Evolutionary conservation across 176 grass and related monocot genomes (phyloP).

Genomic region (Oryza meridionalis): DNA sequence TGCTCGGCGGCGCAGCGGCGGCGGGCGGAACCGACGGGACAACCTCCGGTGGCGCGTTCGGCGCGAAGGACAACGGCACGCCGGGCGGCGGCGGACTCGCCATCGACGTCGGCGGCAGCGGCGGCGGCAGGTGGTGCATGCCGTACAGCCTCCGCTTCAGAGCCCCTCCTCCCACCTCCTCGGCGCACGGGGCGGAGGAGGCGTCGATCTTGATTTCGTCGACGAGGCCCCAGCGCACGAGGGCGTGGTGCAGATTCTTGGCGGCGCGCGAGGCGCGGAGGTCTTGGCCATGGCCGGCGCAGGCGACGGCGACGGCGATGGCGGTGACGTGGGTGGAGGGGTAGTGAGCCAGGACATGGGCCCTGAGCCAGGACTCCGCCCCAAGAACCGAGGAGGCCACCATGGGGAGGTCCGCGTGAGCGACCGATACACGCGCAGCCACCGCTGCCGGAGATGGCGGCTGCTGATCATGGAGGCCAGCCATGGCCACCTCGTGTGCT

Average conservation of each 20-base stretch:
- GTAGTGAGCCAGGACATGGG: slow-evolving; percentile 44
- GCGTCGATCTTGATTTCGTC: slow-evolving; percentile 43
- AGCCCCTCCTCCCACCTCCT: not conserved
- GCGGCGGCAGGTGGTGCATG: slow-evolving; percentile 23
- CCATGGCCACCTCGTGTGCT: slow-evolving; percentile 34
- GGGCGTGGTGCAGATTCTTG: slow-evolving; percentile 51
- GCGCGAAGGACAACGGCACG: slow-evolving; percentile 34
- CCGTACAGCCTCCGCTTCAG: slow-evolving; percentile 36
- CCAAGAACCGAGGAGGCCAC: slow-evolving; percentile 43
- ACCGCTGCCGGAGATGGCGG: not conserved
- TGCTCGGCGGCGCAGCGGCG: not conserved
- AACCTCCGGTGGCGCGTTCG: slow-evolving; percentile 22
- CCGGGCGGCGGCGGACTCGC: slow-evolving; percentile 9
- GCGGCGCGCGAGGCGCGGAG: not conserved
- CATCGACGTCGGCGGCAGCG: not conserved
- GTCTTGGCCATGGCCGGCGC: slow-evolving; percentile 20
- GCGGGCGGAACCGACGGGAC: not conserved
- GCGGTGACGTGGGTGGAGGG: slow-evolving; percentile 39
- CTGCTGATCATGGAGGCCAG: slow-evolving; percentile 23
- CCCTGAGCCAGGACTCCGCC: slow-evolving; percentile 53
- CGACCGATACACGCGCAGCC: slow-evolving; percentile 37
- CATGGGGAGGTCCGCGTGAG: slow-evolving; percentile 28
- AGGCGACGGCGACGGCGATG: slow-evolving; percentile 34
- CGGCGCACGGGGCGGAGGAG: slow-evolving; percentile 8
- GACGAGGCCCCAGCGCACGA: slow-evolving; percentile 43